These are phyloP conservation scores for Vigna hirtella DNA, from an alignment of 306 rosid species.

Conservation along the genomic window DNA sequence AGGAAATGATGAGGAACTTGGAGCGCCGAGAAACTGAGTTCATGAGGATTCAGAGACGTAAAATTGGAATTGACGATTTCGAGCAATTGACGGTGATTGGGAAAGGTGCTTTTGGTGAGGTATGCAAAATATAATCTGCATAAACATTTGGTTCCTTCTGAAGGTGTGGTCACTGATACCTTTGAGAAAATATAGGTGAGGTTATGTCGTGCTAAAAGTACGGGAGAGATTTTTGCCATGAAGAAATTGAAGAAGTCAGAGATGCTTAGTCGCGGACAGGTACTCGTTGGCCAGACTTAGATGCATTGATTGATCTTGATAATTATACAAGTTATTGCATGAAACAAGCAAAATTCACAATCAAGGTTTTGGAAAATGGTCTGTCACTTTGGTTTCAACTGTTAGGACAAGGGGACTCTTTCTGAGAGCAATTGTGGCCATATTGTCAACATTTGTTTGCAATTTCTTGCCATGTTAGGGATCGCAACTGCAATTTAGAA, in stretches of 20 bases:
- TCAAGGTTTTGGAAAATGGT: not conserved
- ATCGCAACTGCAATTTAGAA: not conserved
- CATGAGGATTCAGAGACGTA: slow-evolving; percentile 95
- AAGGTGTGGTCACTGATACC: not conserved
- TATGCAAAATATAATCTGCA: slow-evolving; percentile 43
- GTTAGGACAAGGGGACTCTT: not conserved
- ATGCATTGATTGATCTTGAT: slow-evolving; percentile 25
- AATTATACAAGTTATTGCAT: not conserved
- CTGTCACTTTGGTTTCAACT: not conserved
- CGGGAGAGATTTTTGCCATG: slow-evolving; percentile 93
- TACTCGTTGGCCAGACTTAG: slow-evolving; percentile 41
- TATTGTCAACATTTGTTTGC: not conserved
- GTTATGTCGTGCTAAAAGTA: slow-evolving; percentile 81
- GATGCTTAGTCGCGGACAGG: slow-evolving; percentile 99
- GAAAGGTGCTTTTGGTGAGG: slow-evolving; percentile 99
- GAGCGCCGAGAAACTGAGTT: slow-evolving; percentile 91
- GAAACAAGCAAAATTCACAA: slow-evolving; percentile 9
- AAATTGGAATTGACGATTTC: slow-evolving; percentile 94
- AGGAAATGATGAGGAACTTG: slow-evolving; percentile 91
- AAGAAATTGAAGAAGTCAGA: slow-evolving; percentile 98
- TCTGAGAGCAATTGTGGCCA: not conserved
- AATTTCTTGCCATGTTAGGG: not conserved
- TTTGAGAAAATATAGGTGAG: slow-evolving; percentile 66
- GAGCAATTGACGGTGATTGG: slow-evolving; percentile 93
- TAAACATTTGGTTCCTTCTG: slow-evolving; percentile 13